A percentile compares a stretch with the other conserved stretches of the same genome.
These are phyloP conservation scores for Microglena sp. DNA, from an alignment of 139 green algal genomes.

Conservation along the genomic window DNA sequence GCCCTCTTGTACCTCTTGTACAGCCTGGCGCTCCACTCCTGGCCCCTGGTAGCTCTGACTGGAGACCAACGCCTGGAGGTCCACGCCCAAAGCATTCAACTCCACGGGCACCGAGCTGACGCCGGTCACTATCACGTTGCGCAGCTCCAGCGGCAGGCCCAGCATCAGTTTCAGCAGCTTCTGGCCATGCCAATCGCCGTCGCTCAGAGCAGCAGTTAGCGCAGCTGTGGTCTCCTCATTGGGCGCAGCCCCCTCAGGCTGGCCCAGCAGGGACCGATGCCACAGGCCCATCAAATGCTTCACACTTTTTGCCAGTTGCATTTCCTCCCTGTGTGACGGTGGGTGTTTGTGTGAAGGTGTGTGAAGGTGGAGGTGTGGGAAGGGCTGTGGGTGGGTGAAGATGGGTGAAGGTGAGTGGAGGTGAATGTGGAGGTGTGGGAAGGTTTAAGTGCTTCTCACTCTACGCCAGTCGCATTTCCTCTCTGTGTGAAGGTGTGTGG, in stretches of 20 bases:
- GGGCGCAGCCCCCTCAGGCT: not conserved
- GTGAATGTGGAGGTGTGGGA: no score
- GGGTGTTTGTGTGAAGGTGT: no score
- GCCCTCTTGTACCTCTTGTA: no score
- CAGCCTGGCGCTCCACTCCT: no score
- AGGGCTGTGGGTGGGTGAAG: no score
- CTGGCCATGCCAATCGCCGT: not conserved
- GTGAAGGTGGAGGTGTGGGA: no score
- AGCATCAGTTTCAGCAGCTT: constrained; percentile 6
- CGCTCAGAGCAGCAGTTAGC: not conserved
- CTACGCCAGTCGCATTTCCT: no score
- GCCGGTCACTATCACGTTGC: not conserved
- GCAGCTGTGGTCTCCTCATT: not conserved
- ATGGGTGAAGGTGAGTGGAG: no score
- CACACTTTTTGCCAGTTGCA: no score
- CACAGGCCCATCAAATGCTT: not conserved
- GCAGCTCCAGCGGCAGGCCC: constrained; percentile 2
- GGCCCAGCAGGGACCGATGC: not conserved
- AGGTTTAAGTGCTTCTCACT: no score
- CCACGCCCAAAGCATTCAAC: not conserved
- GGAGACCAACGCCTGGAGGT: not conserved
- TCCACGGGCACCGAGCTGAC: not conserved
- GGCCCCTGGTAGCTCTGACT: not conserved
- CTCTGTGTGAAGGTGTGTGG: no score
- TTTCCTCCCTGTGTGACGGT: no score